Evolutionary conservation across 352 stramenopile genomes (phyloP).

Genomic region (Phytophthora pseudosyringae): DNA sequence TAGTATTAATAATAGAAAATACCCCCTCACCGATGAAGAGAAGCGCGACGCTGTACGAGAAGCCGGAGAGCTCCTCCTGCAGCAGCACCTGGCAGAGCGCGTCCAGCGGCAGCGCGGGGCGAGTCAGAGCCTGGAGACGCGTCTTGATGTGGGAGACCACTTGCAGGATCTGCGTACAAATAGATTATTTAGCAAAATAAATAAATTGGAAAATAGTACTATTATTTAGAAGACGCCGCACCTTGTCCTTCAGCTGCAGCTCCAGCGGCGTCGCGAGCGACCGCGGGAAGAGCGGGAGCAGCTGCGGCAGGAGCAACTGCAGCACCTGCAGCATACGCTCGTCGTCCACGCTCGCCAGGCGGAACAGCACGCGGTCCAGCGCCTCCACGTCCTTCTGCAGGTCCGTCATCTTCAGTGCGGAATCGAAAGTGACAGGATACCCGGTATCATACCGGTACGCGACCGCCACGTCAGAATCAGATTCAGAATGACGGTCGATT

Average conservation of each 20-base stretch:
- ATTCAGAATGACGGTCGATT: constrained; percentile 28
- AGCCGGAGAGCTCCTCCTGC: constrained; percentile 49
- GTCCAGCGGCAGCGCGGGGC: constrained; percentile 55
- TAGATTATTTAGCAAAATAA: constrained; percentile 4
- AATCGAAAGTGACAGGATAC: constrained; percentile 23
- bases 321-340: constrained; percentile 69
- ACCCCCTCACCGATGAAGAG: constrained; percentile 69
- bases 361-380: constrained; percentile 82
- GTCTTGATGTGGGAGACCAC: constrained; percentile 80
- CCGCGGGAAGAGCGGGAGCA: constrained; percentile 66
- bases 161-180: constrained; percentile 60
- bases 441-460: too few species aligned
- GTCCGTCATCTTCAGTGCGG: constrained; percentile 27
- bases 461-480: too few species aligned
- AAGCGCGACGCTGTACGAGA: constrained; percentile 72
- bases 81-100: constrained; percentile 54
- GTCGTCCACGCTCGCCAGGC: constrained; percentile 71
- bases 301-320: constrained; percentile 68
- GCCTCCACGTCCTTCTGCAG: constrained; percentile 65
- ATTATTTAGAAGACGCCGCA: constrained; percentile 15
- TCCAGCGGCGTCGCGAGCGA: constrained; percentile 43
- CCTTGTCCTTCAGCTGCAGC: constrained; percentile 75
- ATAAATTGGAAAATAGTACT: neutral
- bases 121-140: constrained; percentile 60
- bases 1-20: neutral